Evolutionary conservation across 169 alveolate species (phyloP).

Genomic region (Cryptosporidium parvum): DNA sequence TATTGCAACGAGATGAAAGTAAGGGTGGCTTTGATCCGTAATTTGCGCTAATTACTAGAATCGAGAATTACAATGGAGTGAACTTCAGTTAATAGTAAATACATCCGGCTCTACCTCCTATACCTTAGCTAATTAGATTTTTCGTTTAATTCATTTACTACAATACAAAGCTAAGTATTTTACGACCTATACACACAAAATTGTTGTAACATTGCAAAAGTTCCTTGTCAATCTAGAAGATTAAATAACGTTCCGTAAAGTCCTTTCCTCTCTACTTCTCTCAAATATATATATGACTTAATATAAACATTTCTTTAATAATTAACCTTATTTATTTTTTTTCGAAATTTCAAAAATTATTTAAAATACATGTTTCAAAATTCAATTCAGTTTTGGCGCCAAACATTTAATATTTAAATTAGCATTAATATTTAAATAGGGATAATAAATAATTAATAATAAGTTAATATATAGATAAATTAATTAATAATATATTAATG

Average conservation of each 20-base stretch:
- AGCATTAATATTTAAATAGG: background rate
- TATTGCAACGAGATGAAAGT: no score
- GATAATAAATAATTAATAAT: background rate
- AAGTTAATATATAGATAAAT: background rate
- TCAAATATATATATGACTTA: no score
- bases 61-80: background rate
- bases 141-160: no score
- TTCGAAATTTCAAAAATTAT: no score
- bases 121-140: background rate
- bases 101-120: background rate
- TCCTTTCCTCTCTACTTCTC: no score
- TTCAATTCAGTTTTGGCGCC: slow-evolving; percentile 3
- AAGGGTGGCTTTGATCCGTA: no score
- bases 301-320: no score
- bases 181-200: background rate
- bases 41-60: no score
- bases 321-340: background rate
- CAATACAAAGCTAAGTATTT: background rate
- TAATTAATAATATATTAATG: background rate
- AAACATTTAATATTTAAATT: background rate
- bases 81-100: background rate
- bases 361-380: background rate
- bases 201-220: background rate
- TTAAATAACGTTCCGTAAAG: no score
- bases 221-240: background rate